Conservation (phyloP, 768 basidiomycete genomes). For the Mrakia gelida region DNA sequence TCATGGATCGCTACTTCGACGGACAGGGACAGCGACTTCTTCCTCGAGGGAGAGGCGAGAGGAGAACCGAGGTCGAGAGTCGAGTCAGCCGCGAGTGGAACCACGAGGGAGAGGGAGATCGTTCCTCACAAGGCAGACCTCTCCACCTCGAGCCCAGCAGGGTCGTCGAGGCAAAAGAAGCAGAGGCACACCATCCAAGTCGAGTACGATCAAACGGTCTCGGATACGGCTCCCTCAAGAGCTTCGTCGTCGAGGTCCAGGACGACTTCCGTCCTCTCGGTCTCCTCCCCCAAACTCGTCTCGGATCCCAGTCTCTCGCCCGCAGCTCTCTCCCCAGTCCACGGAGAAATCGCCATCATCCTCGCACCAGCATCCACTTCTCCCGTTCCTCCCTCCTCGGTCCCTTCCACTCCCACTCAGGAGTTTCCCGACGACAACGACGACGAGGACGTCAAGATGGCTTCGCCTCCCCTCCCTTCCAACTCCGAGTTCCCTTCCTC, state of each 20-base stretch:
- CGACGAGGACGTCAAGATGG: conserved; percentile 28
- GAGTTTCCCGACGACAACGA: conserved; percentile 5
- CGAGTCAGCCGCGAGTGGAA: conserved; percentile 4
- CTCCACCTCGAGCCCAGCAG: background rate
- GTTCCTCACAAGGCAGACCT: conserved; percentile 28
- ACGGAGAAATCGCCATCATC: conserved; percentile 22
- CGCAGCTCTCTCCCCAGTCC: conserved; percentile 16
- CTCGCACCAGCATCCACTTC: conserved; percentile 8
- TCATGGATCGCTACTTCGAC: conserved; percentile 9
- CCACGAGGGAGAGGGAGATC: conserved; percentile 1
- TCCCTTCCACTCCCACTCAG: conserved; percentile 2
- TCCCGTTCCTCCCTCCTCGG: conserved; percentile 6
- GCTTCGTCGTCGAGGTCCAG: conserved; percentile 4
- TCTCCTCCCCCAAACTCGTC: conserved; percentile 12
- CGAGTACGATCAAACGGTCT: conserved; percentile 64
- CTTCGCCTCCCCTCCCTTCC: background rate
- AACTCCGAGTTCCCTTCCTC: conserved; percentile 15
- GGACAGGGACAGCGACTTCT: conserved; percentile 24
- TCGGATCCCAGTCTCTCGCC: conserved; percentile 23
- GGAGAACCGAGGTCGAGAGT: conserved; percentile 32
- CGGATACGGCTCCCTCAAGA: background rate
- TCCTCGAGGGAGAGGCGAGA: conserved; percentile 22
- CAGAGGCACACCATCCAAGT: conserved; percentile 82
- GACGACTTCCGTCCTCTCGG: conserved; percentile 21
- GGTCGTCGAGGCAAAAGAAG: conserved; percentile 50